phyloP scores from a whole-genome alignment of 2,329 filamentous ascomycete species.

The Aotearoamyces nothofagi region DNA sequence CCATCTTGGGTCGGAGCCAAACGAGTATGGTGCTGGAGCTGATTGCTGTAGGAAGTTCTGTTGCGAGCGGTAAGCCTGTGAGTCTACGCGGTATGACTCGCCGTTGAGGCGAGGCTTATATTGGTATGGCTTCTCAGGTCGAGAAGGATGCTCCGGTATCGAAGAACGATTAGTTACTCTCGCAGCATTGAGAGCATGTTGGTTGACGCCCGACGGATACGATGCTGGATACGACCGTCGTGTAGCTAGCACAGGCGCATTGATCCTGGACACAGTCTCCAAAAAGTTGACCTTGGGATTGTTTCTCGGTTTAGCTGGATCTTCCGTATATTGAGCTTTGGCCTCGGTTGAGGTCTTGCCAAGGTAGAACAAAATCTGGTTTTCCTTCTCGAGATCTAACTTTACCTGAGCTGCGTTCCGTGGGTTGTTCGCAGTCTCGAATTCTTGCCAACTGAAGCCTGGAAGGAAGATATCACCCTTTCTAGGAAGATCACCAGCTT shows the following conservation, averaged over 20 bases:
- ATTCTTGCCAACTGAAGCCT: constrained; percentile 65
- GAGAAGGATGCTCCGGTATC: constrained; percentile 12
- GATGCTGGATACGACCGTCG: constrained; percentile 20
- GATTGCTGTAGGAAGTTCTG: constrained; percentile 18
- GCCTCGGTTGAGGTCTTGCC: constrained; percentile 78
- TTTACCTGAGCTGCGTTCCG: constrained; percentile 46
- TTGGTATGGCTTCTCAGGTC: constrained; percentile 32
- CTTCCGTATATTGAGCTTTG: constrained; percentile 79
- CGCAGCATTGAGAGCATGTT: constrained; percentile 12
- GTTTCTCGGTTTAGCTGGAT: constrained; percentile 41
- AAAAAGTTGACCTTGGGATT: constrained; percentile 59
- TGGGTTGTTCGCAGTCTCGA: constrained; percentile 45
- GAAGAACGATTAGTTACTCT: constrained; percentile 19
- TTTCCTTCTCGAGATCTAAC: constrained; percentile 54
- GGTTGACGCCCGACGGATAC: constrained; percentile 12
- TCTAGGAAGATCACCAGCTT: constrained; percentile 44
- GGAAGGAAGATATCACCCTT: constrained; percentile 53
- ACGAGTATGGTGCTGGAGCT: constrained; percentile 8
- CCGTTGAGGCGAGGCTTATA: constrained; percentile 29
- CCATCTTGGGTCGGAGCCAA: constrained; percentile 18
- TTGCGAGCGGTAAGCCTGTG: constrained; percentile 18
- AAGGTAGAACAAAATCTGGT: constrained; percentile 81
- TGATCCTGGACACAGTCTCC: constrained; percentile 46
- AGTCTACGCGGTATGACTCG: constrained; percentile 16
- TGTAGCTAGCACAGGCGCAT: constrained; percentile 19